phyloP scores from a whole-genome alignment of 1,284 basidiomycete genomes.

The Rhodotorula sp. region DNA sequence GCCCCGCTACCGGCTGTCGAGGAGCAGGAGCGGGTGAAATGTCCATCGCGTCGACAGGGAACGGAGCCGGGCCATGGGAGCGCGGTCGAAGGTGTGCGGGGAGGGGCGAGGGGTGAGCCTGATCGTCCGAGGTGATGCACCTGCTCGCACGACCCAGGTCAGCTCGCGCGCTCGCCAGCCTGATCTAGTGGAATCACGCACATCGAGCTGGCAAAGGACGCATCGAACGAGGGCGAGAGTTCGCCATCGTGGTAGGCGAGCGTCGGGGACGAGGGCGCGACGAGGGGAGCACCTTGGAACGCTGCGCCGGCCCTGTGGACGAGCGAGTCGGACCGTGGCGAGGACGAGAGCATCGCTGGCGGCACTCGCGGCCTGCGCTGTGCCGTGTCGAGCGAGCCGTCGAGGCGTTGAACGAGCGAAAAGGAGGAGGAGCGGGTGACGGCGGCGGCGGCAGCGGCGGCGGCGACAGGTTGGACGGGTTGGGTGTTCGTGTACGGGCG shows the following conservation, averaged over 20 bases:
- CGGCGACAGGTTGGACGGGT: too few species aligned
- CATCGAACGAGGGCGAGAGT: slow-evolving; percentile 36
- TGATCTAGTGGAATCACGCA: background rate
- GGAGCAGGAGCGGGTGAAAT: slow-evolving; percentile 27
- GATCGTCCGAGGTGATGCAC: slow-evolving; percentile 35
- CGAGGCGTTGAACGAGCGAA: slow-evolving; percentile 7
- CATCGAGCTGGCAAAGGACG: slow-evolving; percentile 41
- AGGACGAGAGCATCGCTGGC: slow-evolving; percentile 22
- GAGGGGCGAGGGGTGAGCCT: slow-evolving; percentile 16
- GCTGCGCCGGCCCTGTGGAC: background rate
- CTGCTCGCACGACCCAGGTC: slow-evolving; percentile 1
- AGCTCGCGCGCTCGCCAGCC: background rate
- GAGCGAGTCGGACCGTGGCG: background rate
- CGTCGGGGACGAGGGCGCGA: slow-evolving; percentile 32
- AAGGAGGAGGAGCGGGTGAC: too few species aligned
- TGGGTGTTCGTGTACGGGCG: too few species aligned
- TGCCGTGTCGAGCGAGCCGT: background rate
- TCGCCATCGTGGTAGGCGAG: slow-evolving; percentile 33
- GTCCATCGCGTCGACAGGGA: slow-evolving; percentile 32
- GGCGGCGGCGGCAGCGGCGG: too few species aligned
- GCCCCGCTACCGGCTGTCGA: background rate
- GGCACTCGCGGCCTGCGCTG: background rate
- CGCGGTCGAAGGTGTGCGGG: slow-evolving; percentile 4
- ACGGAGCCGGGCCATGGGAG: background rate
- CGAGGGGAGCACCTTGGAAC: slow-evolving; percentile 5